These are phyloP conservation scores for Peronospora farinosa DNA, from an alignment of 352 stramenopile genomes.

Conservation along the genomic window DNA sequence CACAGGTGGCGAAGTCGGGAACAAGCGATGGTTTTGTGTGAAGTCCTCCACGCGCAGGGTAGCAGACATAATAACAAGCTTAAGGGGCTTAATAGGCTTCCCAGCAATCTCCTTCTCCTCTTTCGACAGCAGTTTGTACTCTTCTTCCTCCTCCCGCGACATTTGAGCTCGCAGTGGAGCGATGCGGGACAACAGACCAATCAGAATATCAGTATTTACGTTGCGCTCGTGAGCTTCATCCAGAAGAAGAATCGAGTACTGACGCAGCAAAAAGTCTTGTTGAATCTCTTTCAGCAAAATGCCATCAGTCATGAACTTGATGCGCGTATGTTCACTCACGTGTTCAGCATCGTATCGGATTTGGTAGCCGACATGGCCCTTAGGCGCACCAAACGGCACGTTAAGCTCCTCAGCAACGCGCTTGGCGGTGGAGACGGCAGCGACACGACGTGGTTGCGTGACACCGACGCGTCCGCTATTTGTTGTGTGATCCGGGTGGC, in stretches of 20 bases:
- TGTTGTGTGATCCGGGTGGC: slow-evolving; percentile 44
- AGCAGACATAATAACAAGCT: slow-evolving; percentile 96
- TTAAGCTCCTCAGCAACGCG: slow-evolving; percentile 97
- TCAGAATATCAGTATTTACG: slow-evolving; percentile 94
- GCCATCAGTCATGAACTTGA: slow-evolving; percentile 99
- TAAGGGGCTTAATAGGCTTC: slow-evolving; percentile 68
- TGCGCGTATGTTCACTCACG: slow-evolving; percentile 80
- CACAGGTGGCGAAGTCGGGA: slow-evolving; percentile 87
- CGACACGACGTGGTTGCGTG: slow-evolving; percentile 97
- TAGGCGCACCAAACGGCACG: slow-evolving; percentile 51
- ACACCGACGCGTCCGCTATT: slow-evolving; percentile 87
- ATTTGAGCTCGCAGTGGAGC: slow-evolving; percentile 90
- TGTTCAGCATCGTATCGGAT: slow-evolving; percentile 97
- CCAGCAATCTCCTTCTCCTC: slow-evolving; percentile 36
- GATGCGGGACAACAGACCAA: slow-evolving; percentile 92
- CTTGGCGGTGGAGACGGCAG: slow-evolving; percentile 96
- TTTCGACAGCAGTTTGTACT: slow-evolving; percentile 36
- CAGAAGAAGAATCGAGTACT: slow-evolving; percentile 81
- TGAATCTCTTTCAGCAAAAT: slow-evolving; percentile 97
- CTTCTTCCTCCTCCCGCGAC: slow-evolving; percentile 58
- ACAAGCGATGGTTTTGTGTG: slow-evolving; percentile 90
- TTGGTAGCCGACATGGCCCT: slow-evolving; percentile 92
- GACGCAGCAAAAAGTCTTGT: slow-evolving; percentile 67
- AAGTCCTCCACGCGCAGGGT: slow-evolving; percentile 97
- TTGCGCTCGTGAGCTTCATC: slow-evolving; percentile 97